Evolutionary conservation across 2,329 filamentous ascomycete species (phyloP), one percentile per base, ranked within the genome.

Genomic region (Blastomyces emzantsi): DNA sequence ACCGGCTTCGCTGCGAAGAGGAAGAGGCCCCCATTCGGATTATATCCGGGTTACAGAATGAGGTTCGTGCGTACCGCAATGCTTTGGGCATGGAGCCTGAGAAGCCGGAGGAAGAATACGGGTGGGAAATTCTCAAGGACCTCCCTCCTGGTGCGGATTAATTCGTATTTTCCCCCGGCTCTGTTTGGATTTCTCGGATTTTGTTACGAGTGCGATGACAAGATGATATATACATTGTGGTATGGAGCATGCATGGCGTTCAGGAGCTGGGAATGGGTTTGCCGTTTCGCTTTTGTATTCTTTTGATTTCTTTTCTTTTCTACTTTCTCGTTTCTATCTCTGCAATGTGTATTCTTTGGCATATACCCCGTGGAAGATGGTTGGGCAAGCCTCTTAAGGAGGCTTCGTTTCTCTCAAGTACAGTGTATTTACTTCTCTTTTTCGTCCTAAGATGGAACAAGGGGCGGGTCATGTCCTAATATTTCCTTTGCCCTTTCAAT

Each of bases 41-140:
- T 61, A 72, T 81, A 17, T 71, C 76, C 11, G 79, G 78, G 17
- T 71, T 81, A 17, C 79, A 81, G 68, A 79, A 78, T 55, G 79
- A 81, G 66, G 79, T 81, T 28, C 75, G 79, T 45, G 78, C 78
- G 51, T 77, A 79, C 63, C 76, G 79, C 64, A 75, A 78, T 62
- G 77, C 78, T 7, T 69, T 81, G 54, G 79, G 79, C 2, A 77
- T 81, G 76, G 79, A 81, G 64, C 69, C 75, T 1, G 78, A 81
- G 70, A 78, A 76, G 64, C 74, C 75, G 0, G 79, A 81, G 64
- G 78, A 81, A 36, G 79, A 81, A 69, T 79, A 74, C 63, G 79
- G 79, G 33, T 81, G 76, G 75, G 77, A 79, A 65, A 76, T 80
- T 56, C 69, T 81, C 55, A 79, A 79, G 69, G 74, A 79, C 66